Evolutionary conservation across 345 rosid genomes (phyloP), one percentile per base, ranked within the genome.

Genomic region (Orychophragmus violaceus): DNA sequence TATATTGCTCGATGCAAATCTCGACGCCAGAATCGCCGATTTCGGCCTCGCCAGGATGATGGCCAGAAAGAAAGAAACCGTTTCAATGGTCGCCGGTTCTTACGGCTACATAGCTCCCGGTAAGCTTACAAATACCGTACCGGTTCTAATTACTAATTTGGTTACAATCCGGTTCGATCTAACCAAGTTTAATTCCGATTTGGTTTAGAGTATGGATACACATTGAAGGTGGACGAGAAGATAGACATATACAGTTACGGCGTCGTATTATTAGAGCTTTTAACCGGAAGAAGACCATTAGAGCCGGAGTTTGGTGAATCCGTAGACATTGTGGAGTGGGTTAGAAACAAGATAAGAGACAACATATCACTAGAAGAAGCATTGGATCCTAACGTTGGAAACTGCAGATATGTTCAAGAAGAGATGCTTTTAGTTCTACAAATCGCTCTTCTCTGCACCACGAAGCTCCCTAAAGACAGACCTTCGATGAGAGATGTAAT

Each of bases 41-140:
- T 93, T 90, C 19, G 98, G 98, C 12, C 76, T 90, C 81, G 98
- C 96, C 6, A 90, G 85, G 67, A 82, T 86, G 95, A 88, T 93
- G 96, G 79, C 79, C 30, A 77, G 83, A 30, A 88, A 80, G 84
- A 90, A 93, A 13, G 97, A 93, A 77, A 93, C 96, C 14, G 90
- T 90, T 56, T 88, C 96, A 0, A 80, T 88, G 87, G 97, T 93
- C 56, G 97, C 98, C 23, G 98, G 98, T 32, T 93, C 98, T n/a
- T 90, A 86, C 62, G 96, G 97, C 11, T 93, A 88, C 81, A 93
- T 93, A 5, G 98, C 97, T 42, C 96, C 96, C 6, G 96, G 98
- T 93, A 75, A 74, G 61, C 25, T 5, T 13, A 3, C n/a, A 35
- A 21, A 1, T 11, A 35, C 16, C 23, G 2, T 32, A 16, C 60